Conservation (phyloP, 179 eudicot genomes). For the Heliamphora pulchella region DNA sequence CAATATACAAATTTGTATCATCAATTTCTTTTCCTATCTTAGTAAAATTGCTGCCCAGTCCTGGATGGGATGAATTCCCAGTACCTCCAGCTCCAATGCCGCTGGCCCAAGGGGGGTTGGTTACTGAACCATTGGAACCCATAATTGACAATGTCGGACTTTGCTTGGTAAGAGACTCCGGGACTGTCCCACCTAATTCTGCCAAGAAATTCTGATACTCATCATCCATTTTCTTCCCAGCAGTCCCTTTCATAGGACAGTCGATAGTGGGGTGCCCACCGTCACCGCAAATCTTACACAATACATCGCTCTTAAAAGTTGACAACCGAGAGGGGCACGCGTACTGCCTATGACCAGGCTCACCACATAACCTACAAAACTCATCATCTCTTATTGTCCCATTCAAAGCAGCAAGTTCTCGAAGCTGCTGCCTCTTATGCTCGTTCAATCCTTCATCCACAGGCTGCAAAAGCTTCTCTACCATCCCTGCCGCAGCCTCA, state of each 20-base stretch:
- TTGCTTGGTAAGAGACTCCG: conserved; percentile 47
- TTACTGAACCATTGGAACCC: conserved; percentile 39
- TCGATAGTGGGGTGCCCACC: conserved; percentile 86
- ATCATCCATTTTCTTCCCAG: conserved; percentile 85
- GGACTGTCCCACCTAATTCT: conserved; percentile 66
- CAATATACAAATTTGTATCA: conserved; percentile 64
- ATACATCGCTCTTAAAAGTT: conserved; percentile 73
- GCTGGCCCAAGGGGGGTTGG: conserved; percentile 59
- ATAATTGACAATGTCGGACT: conserved; percentile 26
- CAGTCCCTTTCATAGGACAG: conserved; percentile 65
- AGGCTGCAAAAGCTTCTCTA: conserved; percentile 63
- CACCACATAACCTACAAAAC: conserved; percentile 68
- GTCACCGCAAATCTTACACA: conserved; percentile 85
- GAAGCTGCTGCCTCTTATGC: conserved; percentile 70
- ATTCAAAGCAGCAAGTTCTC: conserved; percentile 65
- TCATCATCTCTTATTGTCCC: conserved; percentile 74
- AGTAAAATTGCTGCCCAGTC: conserved; percentile 34
- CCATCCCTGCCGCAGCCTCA: conserved; percentile 73
- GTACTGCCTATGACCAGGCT: conserved; percentile 67
- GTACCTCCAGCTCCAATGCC: conserved; percentile 22
- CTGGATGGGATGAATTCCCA: conserved; percentile 33
- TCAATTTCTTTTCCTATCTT: conserved; percentile 53
- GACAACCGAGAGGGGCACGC: conserved; percentile 57
- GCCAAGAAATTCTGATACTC: conserved; percentile 76
- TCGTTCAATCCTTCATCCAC: conserved; percentile 72